Conservation (phyloP, 1,139 yeast species). For the Hansenula anomala region DNA sequence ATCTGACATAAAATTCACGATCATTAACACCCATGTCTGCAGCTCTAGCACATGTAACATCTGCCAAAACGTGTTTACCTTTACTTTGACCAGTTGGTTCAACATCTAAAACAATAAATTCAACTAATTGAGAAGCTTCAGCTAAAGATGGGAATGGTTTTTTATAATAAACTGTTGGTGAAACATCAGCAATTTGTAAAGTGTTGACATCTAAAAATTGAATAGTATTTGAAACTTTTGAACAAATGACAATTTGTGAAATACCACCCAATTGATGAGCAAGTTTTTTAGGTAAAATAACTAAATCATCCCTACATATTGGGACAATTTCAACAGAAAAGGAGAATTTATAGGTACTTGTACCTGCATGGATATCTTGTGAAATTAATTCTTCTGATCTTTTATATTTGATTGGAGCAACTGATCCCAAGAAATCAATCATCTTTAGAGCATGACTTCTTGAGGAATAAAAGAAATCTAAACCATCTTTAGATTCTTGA, state of each 20-base stretch:
- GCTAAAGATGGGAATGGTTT: constrained; percentile 76
- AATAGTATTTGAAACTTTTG: constrained; percentile 71
- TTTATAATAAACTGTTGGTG: constrained; percentile 81
- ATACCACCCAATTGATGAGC: constrained; percentile 87
- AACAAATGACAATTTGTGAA: constrained; percentile 78
- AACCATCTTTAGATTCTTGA: constrained; percentile 89
- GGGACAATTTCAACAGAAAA: constrained; percentile 94
- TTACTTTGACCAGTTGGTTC: constrained; percentile 85
- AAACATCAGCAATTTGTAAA: constrained; percentile 74
- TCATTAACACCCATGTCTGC: constrained; percentile 84
- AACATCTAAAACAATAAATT: constrained; percentile 86
- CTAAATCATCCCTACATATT: constrained; percentile 95
- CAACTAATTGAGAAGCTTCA: constrained; percentile 74
- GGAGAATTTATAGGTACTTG: constrained; percentile 83
- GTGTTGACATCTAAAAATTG: constrained; percentile 87
- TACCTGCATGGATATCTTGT: constrained; percentile 88
- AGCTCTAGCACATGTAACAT: constrained; percentile 82
- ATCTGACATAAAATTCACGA: constrained; percentile 71
- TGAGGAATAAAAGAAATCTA: constrained; percentile 87
- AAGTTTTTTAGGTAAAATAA: constrained; percentile 77
- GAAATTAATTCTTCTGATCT: constrained; percentile 90
- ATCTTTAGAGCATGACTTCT: constrained; percentile 90
- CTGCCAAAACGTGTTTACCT: constrained; percentile 86
- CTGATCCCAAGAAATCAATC: constrained; percentile 85
- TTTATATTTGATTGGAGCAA: constrained; percentile 82